Evolutionary conservation across 495 filamentous ascomycete species (phyloP).

Genomic region (Penicillium tannophilum): DNA sequence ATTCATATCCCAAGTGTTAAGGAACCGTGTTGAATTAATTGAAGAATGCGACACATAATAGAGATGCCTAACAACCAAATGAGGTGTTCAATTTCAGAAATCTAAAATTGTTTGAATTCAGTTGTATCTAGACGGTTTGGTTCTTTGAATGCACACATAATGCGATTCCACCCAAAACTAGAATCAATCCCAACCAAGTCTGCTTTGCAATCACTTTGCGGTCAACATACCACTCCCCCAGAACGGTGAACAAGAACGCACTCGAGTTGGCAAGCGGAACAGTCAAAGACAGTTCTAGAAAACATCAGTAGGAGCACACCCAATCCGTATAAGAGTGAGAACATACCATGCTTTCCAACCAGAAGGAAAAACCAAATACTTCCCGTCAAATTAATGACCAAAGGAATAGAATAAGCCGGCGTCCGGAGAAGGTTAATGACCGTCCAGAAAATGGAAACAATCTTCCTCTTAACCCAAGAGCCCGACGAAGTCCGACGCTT

Average conservation of each 20-base stretch:
- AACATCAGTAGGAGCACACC: neutral
- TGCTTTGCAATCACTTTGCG: conserved; percentile 84
- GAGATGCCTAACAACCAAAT: too few relatives aligned
- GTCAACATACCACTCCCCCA: conserved; percentile 95
- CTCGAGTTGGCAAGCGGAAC: conserved; percentile 93
- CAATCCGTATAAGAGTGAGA: conserved; percentile 10
- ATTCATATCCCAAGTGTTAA: too few relatives aligned
- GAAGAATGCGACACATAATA: too few relatives aligned
- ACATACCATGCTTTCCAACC: conserved; percentile 82
- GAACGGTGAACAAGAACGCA: conserved; percentile 91
- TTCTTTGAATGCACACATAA: conserved; percentile 74
- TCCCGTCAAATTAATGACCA: conserved; percentile 89
- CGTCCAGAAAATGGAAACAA: conserved; percentile 64
- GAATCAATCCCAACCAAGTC: conserved; percentile 84
- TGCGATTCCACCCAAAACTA: conserved; percentile 81
- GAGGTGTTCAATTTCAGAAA: neutral
- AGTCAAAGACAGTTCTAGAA: conserved; percentile 83
- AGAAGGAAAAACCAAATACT: conserved; percentile 97
- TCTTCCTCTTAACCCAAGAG: conserved; percentile 56
- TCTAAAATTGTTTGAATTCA: neutral
- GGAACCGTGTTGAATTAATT: too few relatives aligned
- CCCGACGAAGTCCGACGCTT: conserved; percentile 17
- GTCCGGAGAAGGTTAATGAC: conserved; percentile 77
- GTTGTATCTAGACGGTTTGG: conserved; percentile 13
- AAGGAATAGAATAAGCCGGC: conserved; percentile 80